Percentiles rank a stretch among this genome's conserved stretches.
These are phyloP conservation scores for Hymenoscyphus fructigenus DNA, from an alignment of 2,329 filamentous ascomycete genomes.

Conservation along the genomic window DNA sequence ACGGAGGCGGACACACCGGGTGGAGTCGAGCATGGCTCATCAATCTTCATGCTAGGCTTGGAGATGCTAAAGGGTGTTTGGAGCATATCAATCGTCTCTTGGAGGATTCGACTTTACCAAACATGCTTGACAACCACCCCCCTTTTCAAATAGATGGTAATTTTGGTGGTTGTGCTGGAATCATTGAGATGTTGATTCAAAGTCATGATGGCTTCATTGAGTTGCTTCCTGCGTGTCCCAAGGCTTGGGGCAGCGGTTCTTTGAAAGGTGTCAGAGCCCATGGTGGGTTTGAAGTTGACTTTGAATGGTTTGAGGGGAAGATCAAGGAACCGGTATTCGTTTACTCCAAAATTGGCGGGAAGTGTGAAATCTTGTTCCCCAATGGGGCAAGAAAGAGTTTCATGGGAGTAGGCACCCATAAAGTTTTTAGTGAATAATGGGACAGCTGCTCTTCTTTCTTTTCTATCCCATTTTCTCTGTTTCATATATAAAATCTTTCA, in stretches of 20 bases:
- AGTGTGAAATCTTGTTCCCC: neutral
- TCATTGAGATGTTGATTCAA: slow-evolving; percentile 48
- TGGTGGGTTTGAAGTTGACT: slow-evolving; percentile 33
- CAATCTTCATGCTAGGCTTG: slow-evolving; percentile 45
- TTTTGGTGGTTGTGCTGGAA: slow-evolving; percentile 48
- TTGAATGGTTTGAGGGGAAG: neutral
- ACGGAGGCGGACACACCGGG: slow-evolving; percentile 46
- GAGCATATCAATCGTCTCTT: slow-evolving; percentile 43
- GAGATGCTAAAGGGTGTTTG: slow-evolving; percentile 40
- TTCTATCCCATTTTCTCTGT: too few relatives aligned
- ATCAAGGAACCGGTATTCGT: neutral
- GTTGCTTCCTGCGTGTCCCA: slow-evolving; percentile 42
- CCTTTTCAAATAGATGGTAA: slow-evolving; percentile 53
- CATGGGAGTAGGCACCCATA: too few relatives aligned
- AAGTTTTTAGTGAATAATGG: too few relatives aligned
- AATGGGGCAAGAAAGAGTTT: neutral
- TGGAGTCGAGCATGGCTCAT: slow-evolving; percentile 50
- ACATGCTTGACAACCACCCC: slow-evolving; percentile 46
- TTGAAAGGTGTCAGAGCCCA: slow-evolving; percentile 39
- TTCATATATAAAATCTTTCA: too few relatives aligned
- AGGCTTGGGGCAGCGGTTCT: slow-evolving; percentile 37
- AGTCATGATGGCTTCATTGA: slow-evolving; percentile 37
- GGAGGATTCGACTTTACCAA: slow-evolving; percentile 43
- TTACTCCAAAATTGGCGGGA: neutral
- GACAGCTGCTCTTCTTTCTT: too few relatives aligned